Conservation (phyloP, 164 flowering plant species). For the Magnolia sinica region DNA sequence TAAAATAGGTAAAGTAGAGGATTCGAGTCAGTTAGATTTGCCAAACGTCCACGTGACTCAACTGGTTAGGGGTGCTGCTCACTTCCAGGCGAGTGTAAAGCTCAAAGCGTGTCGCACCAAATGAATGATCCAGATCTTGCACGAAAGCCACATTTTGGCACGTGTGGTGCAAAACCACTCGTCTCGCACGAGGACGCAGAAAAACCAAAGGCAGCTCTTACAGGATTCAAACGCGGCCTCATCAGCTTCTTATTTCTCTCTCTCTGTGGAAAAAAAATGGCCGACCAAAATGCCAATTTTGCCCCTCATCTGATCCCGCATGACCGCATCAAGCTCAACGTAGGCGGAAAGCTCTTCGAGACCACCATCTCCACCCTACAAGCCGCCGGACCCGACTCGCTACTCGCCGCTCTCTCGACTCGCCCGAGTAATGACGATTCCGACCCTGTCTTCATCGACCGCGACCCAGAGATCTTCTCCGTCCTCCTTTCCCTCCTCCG, state of each 20-base stretch:
- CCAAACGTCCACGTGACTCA: too few relatives aligned
- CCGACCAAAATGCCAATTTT: conserved; percentile 12
- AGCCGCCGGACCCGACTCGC: conserved; percentile 74
- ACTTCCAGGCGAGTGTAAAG: too few relatives aligned
- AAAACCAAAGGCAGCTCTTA: too few relatives aligned
- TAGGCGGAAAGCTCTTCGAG: conserved; percentile 88
- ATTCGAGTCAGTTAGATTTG: too few relatives aligned
- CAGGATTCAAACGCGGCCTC: not conserved
- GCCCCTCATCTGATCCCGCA: conserved; percentile 2
- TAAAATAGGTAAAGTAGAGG: too few relatives aligned
- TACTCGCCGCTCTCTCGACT: conserved; percentile 54
- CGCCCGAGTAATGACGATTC: conserved; percentile 19
- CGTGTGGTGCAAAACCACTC: too few relatives aligned
- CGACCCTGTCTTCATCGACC: conserved; percentile 77
- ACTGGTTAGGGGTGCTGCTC: too few relatives aligned
- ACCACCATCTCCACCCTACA: conserved; percentile 67
- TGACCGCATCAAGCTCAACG: conserved; percentile 80
- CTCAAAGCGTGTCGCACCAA: too few relatives aligned
- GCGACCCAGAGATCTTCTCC: conserved; percentile 90
- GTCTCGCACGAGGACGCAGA: too few relatives aligned
- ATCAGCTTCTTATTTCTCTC: not conserved
- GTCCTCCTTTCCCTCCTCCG: conserved; percentile 86
- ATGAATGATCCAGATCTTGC: too few relatives aligned
- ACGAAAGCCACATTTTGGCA: too few relatives aligned
- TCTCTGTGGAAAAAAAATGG: conserved; percentile 17